A percentile compares a stretch with the other conserved stretches of the same genome.
Evolutionary conservation across 768 basidiomycete genomes (phyloP).

Genomic region (Paxillus involutus): DNA sequence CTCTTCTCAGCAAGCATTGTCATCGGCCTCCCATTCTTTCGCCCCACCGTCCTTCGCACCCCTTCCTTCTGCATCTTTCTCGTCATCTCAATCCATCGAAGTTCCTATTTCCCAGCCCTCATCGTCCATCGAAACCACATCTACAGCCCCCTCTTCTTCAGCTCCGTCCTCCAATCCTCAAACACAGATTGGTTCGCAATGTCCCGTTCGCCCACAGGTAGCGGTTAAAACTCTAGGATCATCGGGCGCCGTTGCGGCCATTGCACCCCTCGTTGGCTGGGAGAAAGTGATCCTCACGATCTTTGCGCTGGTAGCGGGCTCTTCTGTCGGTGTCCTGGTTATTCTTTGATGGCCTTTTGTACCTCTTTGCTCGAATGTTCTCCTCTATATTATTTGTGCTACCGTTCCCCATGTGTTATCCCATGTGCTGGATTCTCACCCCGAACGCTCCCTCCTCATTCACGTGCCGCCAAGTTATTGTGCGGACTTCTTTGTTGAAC

Average conservation of each 20-base stretch:
- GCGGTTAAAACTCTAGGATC: slow-evolving; percentile 6
- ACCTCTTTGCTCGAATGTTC: background rate
- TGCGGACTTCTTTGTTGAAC: background rate
- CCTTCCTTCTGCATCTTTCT: background rate
- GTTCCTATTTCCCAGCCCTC: background rate
- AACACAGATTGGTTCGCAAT: slow-evolving; percentile 24
- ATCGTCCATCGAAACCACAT: background rate
- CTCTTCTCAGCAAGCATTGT: background rate
- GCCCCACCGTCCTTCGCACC: background rate
- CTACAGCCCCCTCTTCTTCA: slow-evolving; percentile 1
- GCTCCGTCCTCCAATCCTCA: slow-evolving; percentile 7
- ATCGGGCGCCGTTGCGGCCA: slow-evolving; percentile 6
- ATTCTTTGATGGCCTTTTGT: slow-evolving; percentile 17
- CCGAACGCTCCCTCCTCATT: background rate
- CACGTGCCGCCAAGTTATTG: too few species aligned
- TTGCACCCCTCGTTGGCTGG: slow-evolving; percentile 18
- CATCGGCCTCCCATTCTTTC: background rate
- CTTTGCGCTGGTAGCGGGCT: slow-evolving; percentile 26
- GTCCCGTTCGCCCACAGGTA: slow-evolving; percentile 12
- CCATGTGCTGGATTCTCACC: too few species aligned
- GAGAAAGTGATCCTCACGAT: slow-evolving; percentile 24
- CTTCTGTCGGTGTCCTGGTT: slow-evolving; percentile 24
- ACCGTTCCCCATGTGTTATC: too few species aligned
- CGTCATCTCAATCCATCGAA: slow-evolving; percentile 1
- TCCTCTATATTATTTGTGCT: too few species aligned